phyloP scores from a whole-genome alignment of 192 early-diverging fungal species.

The Endogone sp. region DNA sequence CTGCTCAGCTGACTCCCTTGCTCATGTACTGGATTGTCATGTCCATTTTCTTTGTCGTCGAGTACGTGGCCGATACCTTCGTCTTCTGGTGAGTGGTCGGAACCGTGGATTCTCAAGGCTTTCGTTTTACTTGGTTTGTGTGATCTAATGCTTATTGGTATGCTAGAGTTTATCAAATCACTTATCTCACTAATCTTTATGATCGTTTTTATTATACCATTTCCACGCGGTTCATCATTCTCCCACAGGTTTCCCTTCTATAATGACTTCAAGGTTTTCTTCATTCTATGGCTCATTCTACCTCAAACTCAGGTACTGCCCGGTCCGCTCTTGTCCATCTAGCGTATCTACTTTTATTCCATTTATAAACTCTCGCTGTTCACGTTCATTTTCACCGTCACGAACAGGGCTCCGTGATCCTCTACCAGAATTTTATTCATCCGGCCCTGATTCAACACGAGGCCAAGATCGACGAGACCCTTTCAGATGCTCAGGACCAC shows the following conservation, averaged over 20 bases:
- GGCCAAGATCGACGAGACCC: conserved; percentile 13
- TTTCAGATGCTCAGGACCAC: conserved; percentile 12
- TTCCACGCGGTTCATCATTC: not conserved
- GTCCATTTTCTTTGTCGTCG: conserved; percentile 8
- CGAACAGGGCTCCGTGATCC: conserved; percentile 1
- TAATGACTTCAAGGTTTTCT: conserved; percentile 18
- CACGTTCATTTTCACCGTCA: too few species aligned
- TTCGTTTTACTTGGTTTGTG: too few species aligned
- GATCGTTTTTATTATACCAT: not conserved
- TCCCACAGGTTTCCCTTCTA: conserved; percentile 24
- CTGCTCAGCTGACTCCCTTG: conserved; percentile 2
- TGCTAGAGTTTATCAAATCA: not conserved
- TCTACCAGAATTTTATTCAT: conserved; percentile 12
- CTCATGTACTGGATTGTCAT: conserved; percentile 22
- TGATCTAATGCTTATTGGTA: not conserved
- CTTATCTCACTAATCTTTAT: not conserved
- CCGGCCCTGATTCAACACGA: conserved; percentile 14
- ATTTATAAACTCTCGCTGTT: too few species aligned
- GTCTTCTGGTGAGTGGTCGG: conserved; percentile 13
- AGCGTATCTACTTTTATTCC: not conserved
- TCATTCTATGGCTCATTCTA: conserved; percentile 20
- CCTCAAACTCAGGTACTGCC: conserved; percentile 18
- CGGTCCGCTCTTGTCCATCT: not conserved
- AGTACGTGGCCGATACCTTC: conserved; percentile 11
- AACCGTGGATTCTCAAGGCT: too few species aligned